These are phyloP conservation scores for Talaromyces trachyspermus DNA, from an alignment of 495 filamentous ascomycete species.

Conservation along the genomic window DNA sequence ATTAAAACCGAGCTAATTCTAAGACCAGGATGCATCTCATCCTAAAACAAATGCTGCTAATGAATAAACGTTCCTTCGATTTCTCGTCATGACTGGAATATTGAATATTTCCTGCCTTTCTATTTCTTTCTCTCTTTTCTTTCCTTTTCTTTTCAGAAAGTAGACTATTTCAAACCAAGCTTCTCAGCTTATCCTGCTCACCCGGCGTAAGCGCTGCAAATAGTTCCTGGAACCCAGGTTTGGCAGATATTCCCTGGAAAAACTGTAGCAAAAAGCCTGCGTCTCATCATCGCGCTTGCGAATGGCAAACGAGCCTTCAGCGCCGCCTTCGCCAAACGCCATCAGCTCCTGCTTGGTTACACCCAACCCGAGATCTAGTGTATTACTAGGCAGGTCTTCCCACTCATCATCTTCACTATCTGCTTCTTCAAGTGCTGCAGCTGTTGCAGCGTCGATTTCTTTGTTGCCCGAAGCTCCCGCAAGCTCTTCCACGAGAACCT, in stretches of 20 bases:
- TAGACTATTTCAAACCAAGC: constrained; percentile 24
- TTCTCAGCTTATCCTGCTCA: constrained; percentile 66
- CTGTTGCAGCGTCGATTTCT: constrained; percentile 47
- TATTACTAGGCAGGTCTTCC: constrained; percentile 74
- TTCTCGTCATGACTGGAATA: no score
- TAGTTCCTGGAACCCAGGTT: constrained; percentile 67
- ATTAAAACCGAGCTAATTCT: no score
- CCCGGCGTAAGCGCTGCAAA: constrained; percentile 60
- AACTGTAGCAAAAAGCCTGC: constrained; percentile 76
- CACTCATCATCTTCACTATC: constrained; percentile 65
- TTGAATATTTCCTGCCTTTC: no score
- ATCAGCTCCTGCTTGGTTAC: constrained; percentile 69
- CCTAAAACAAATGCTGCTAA: no score
- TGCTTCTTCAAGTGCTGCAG: constrained; percentile 39
- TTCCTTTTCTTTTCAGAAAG: no score
- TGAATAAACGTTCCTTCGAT: no score
- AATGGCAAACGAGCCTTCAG: constrained; percentile 43
- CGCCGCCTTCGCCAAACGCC: constrained; percentile 56
- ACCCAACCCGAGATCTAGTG: constrained; percentile 62
- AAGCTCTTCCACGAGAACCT: constrained; percentile 89
- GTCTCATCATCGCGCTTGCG: constrained; percentile 87
- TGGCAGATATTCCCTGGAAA: constrained; percentile 65
- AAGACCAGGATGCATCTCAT: no score
- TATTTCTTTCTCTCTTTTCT: no score
- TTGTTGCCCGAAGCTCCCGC: constrained; percentile 49